Base-by-base conservation (phyloP, 345 rosid genomes). In the Diplotaxis tenuifolia region DNA sequence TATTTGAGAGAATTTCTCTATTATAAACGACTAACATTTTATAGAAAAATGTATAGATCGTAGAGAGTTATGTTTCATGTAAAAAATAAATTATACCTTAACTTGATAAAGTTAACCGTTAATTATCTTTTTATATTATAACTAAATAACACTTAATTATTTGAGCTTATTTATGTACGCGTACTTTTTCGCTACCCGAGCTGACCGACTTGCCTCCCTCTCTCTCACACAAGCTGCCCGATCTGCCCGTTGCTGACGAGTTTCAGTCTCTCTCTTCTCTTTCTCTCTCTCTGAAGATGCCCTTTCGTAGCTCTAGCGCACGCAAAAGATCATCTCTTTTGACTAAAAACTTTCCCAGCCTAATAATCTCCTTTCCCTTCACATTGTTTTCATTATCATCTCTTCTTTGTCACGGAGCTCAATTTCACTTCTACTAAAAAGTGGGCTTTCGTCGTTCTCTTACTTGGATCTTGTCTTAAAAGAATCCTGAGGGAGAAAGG, bases 191-290 rank as follows among this genome's bases (percentile, higher is more conserved):
- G 77, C 67, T 86, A 86, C 90, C 90, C 85, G 22, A 73, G 0
- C 82, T 84, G 84, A 84, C 88, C 87, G n/a, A 4, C 4, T 75
- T 56, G 77, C 84, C 81, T 15, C 6, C 6, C 19, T 23, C 14
- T 65, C 72, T 25, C 42, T 80, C 74, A 82, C 83, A 76, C 77
- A 82, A 82, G 9, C 82, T 90, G 86, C 91, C 90, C 88, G 54
- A 65, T 27, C 79, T 88, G 84, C 96, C 91, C 92, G 50, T 58
- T 66, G 77, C 79, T 71, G 83, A 79, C 75, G 82, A 72, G 86
- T 83, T 81, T 84, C 85, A 60, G 25, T 84, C 85, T 83, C 86
- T 49, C 66, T 63, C 72, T 36, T 73, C 50, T 50, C 56, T 19
- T 11, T 53, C 58, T 47, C 53, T 16, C 61, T 38, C 80, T 38